phyloP scores from a whole-genome alignment of 2,329 filamentous ascomycete genomes.

The Diatrype stigma region DNA sequence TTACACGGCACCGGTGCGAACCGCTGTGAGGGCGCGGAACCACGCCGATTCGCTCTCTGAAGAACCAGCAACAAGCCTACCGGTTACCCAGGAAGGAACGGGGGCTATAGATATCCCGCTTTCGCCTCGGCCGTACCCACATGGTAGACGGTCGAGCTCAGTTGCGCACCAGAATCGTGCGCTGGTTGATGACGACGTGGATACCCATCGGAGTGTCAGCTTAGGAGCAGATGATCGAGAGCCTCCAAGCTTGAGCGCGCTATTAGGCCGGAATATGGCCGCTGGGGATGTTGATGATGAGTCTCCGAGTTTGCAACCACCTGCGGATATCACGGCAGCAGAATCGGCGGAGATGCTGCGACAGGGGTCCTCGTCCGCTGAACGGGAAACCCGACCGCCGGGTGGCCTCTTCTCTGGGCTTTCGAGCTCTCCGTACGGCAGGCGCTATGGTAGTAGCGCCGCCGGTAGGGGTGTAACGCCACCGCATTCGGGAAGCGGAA shows the following conservation, averaged over 20 bases:
- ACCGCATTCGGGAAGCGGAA: slow-evolving; percentile 29
- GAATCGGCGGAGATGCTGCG: slow-evolving; percentile 36
- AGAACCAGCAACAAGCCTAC: slow-evolving; percentile 33
- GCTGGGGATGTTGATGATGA: slow-evolving; percentile 32
- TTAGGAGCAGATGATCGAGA: slow-evolving; percentile 62
- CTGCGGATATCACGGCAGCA: slow-evolving; percentile 37
- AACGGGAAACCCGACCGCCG: slow-evolving; percentile 42
- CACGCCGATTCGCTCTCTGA: slow-evolving; percentile 23
- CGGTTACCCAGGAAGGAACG: slow-evolving; percentile 47
- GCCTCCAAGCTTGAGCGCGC: slow-evolving; percentile 59
- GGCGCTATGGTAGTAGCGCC: slow-evolving; percentile 38
- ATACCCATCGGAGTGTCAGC: slow-evolving; percentile 64
- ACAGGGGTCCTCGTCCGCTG: slow-evolving; percentile 34
- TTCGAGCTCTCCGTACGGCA: slow-evolving; percentile 43
- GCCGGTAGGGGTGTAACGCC: slow-evolving; percentile 29
- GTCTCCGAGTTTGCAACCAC: slow-evolving; percentile 34
- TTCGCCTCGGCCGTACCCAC: slow-evolving; percentile 57
- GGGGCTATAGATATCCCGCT: slow-evolving; percentile 71
- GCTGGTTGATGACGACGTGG: slow-evolving; percentile 51
- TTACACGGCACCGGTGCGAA: slow-evolving; percentile 39
- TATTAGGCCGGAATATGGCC: slow-evolving; percentile 47
- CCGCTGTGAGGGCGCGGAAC: slow-evolving; percentile 20
- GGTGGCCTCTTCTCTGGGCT: slow-evolving; percentile 36
- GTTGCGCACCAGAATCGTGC: slow-evolving; percentile 60
- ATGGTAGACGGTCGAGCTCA: slow-evolving; percentile 63